Base-by-base conservation (phyloP, 1,284 basidiomycete genomes). In the Fomitiporia mediterranea region DNA sequence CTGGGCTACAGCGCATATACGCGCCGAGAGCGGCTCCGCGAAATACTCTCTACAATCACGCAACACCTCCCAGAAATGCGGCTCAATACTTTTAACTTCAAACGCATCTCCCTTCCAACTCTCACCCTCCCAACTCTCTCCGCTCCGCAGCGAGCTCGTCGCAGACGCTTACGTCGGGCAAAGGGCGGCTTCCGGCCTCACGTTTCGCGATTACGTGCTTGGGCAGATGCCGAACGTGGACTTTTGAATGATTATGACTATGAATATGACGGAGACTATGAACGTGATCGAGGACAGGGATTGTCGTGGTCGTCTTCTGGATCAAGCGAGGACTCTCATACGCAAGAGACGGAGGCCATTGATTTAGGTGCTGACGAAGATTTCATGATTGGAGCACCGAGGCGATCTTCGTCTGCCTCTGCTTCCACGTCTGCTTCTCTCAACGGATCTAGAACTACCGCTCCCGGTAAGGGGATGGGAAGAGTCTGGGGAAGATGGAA, bases 351-450 rank as follows among this genome's bases (percentile, higher is more conserved):
- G 15, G 49, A 51, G 6, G 49, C 38, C 6, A 23, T 51, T 37
- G 49, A 51, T 15, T 8, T 51, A 9, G 49, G 49, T 13, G 49
- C 49, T 6, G 49, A 51, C 11, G 49, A 51, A 23, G 49, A 51
- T n/a, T 51, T 38, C 28, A 51, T 51, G 49, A 51, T 51, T 51
- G 49, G 49, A 23, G 49, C 49, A 15, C 34, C 43, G 25, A 19
- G 23, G 11, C 43, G 43, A 11, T 13, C 17, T 11, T 23, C 43
- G 4, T 6, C 11, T 19, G n/a, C 43, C 28, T 25, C 43, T 21
- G 4, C 43, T 28, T 2, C 25, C 23, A 44, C 39, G n/a, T 42
- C 39, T 42, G 13, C n/a, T n/a, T 11, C 39, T 42, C n/a, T n/a
- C 23, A 15, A 15, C 4, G 39, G 39, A 19, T 11, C 13, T 11